Evolutionary conservation across 2,329 filamentous ascomycete species (phyloP), one percentile per base, ranked within the genome.

Genomic region (Claviceps citrina): DNA sequence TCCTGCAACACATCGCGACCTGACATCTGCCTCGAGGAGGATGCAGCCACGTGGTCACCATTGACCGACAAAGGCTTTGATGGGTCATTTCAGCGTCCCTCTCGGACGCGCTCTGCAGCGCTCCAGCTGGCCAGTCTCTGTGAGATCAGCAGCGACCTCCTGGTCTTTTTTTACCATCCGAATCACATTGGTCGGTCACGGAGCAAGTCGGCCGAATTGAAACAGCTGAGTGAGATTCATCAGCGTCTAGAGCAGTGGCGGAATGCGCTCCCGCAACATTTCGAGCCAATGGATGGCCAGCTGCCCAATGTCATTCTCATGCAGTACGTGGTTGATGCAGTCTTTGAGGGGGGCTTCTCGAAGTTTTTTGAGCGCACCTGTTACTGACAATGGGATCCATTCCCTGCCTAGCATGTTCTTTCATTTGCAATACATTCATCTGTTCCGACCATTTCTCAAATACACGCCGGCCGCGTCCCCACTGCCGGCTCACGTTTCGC

Each of bases 401-500:
- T n/a, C 9, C 2, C 28, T 35, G 16, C 20, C 24, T 22, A 95
- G 87, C 64, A 96, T 96, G 87, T 94, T 96, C 61, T 94, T 89
- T 59, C 87, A 96, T 54, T 71, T 96, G 1, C 77, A 95, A 35
- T 93, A 93, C 55, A 93, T 96, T 44, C 87, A 96, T 53, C 76
- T 96, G 4, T 96, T 95, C 66, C 78, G 89, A 5, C 89, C 91
- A 0, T 96, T 96, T 55, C 70, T 96, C 38, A 94, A 91, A 58
- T 96, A 95, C 54, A 81, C 76, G 3, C 84, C 82, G 36, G 65
- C 74, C 6, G 79, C 78, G 1, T 94, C 87, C 1, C 89, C 86
- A 1, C 70, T 95, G 1, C 89, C 87, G 3, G 64, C 77, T 2
- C 85, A 93, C 51, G 83, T 95, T 15, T 95, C 87, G 7, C 89